A percentile compares a stretch with the other conserved stretches of the same genome.
These are phyloP conservation scores for Acanthamoeba triangularis DNA, from an alignment of 208 protist species.

Conservation along the genomic window DNA sequence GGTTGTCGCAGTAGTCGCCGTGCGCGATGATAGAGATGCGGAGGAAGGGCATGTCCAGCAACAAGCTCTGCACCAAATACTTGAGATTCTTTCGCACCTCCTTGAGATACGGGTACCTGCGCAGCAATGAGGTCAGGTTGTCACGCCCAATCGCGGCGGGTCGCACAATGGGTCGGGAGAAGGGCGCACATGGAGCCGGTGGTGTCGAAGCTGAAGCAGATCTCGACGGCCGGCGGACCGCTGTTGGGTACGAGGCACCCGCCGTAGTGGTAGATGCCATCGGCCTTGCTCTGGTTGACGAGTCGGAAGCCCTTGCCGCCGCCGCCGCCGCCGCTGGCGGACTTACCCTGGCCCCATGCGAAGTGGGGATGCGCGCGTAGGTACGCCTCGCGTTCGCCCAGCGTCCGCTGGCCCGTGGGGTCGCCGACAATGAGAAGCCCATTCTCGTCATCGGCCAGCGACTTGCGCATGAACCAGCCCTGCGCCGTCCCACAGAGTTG, in stretches of 20 bases:
- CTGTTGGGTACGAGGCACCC: slow-evolving; percentile 52
- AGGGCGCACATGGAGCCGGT: slow-evolving; percentile 67
- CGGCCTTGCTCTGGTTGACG: background rate
- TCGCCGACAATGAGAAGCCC: slow-evolving; percentile 16
- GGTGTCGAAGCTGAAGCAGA: slow-evolving; percentile 78
- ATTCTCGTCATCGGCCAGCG: slow-evolving; percentile 37
- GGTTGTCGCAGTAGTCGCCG: slow-evolving; percentile 73
- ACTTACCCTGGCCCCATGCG: background rate
- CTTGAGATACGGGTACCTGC: slow-evolving; percentile 56
- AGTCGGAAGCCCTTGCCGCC: slow-evolving; percentile 8
- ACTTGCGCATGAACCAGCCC: slow-evolving; percentile 39
- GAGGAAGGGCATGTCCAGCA: slow-evolving; percentile 73
- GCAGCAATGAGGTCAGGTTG: background rate
- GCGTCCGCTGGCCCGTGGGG: slow-evolving; percentile 52
- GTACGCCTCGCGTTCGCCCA: slow-evolving; percentile 70
- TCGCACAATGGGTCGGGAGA: background rate
- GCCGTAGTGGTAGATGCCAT: slow-evolving; percentile 67
- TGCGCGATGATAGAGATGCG: slow-evolving; percentile 77
- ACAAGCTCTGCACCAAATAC: slow-evolving; percentile 67
- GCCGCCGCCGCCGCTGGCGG: background rate
- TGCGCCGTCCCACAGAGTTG: background rate
- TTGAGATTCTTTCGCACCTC: slow-evolving; percentile 72
- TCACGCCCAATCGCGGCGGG: background rate
- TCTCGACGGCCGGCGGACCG: slow-evolving; percentile 23
- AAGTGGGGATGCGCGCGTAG: slow-evolving; percentile 5